Conservation (phyloP, 1,284 basidiomycete species). For the Cutaneotrichosporon mucoides region DNA sequence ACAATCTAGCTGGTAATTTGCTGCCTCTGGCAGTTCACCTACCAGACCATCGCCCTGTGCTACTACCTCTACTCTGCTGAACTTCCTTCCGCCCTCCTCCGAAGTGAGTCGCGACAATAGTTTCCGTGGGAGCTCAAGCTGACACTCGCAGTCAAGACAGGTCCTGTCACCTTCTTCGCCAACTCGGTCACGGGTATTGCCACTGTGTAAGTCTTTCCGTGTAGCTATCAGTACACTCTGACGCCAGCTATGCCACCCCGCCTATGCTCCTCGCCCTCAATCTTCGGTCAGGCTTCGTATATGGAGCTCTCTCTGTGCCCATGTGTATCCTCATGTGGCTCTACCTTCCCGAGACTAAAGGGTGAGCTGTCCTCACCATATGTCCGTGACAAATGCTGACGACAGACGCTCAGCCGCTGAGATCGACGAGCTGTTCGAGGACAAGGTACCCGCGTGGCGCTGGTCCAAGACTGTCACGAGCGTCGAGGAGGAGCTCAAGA, state of each 20-base stretch:
- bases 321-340: conserved; percentile 25
- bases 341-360: conserved; percentile 30
- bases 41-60: conserved; percentile 18
- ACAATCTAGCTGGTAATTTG: conserved; percentile 19
- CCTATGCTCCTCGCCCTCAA: conserved; percentile 22
- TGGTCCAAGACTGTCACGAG: conserved; percentile 36
- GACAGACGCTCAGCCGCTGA: conserved; percentile 22
- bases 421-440: conserved; percentile 46
- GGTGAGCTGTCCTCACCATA: too few species aligned
- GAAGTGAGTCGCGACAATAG: conserved; percentile 12
- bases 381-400: too few species aligned
- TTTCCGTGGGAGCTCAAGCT: not conserved
- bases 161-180: conserved; percentile 18
- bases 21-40: conserved; percentile 26
- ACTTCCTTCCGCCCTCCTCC: conserved; percentile 22
- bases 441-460: conserved; percentile 41
- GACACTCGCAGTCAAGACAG: conserved; percentile 22
- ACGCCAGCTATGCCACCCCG: conserved; percentile 27
- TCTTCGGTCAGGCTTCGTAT: conserved; percentile 25
- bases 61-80: conserved; percentile 28
- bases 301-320: conserved; percentile 20
- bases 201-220: too few species aligned
- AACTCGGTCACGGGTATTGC: conserved; percentile 25
- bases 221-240: too few species aligned
- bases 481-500: conserved; percentile 16